A percentile compares a stretch with the other conserved stretches of the same genome.
phyloP scores from a whole-genome alignment of 306 rosid species.

The Glycyrrhiza uralensis region DNA sequence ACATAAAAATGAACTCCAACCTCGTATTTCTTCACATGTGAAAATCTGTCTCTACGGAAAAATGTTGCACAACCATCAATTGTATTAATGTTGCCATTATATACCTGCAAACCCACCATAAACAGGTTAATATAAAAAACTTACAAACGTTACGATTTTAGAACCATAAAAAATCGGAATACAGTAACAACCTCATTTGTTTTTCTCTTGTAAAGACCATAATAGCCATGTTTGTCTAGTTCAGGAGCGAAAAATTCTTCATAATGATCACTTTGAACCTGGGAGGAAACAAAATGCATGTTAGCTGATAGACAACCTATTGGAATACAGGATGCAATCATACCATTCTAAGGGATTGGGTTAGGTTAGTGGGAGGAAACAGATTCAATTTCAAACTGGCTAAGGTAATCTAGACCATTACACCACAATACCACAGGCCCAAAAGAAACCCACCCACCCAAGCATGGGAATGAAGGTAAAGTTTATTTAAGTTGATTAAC shows the following conservation, averaged over 20 bases:
- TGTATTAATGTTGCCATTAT: constrained; percentile 52
- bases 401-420: not conserved
- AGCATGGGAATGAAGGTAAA: not conserved
- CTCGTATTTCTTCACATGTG: constrained; percentile 98
- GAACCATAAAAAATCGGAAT: not conserved
- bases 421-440: not conserved
- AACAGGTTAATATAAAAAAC: not conserved
- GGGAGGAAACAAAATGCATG: constrained; percentile 4
- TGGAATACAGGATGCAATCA: not conserved
- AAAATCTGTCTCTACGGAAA: constrained; percentile 96
- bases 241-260: constrained; percentile 93
- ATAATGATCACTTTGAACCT: constrained; percentile 94
- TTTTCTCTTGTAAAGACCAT: constrained; percentile 87
- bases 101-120: constrained; percentile 57
- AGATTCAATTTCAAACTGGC: not conserved
- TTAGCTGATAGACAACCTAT: constrained; percentile 18
- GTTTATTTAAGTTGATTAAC: not conserved
- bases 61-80: constrained; percentile 99
- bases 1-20: constrained; percentile 38
- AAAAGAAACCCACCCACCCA: not conserved
- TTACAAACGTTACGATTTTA: not conserved
- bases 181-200: constrained; percentile 76
- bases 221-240: constrained; percentile 96
- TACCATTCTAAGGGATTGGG: not conserved
- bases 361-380: not conserved